Percentiles rank a stretch among this genome's conserved stretches.
Conservation (phyloP, 2,329 filamentous ascomycete species). For the Amylocarpus encephaloides region DNA sequence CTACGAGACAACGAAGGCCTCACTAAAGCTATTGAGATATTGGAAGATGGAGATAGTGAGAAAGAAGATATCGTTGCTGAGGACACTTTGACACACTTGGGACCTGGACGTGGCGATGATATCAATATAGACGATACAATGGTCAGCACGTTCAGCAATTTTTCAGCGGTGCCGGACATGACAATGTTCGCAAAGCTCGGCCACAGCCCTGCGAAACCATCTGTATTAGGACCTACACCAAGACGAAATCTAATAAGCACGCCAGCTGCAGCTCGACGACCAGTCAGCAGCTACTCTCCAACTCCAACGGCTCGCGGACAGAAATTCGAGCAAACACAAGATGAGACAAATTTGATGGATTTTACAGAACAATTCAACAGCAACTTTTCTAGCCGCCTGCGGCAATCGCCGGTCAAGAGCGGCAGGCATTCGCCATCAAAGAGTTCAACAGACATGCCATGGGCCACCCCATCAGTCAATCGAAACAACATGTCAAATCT, state of each 20-base stretch:
- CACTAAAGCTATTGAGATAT: constrained; percentile 54
- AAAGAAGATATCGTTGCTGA: constrained; percentile 26
- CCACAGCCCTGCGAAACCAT: constrained; percentile 54
- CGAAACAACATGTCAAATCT: constrained; percentile 54
- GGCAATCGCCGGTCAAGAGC: constrained; percentile 45
- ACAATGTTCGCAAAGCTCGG: constrained; percentile 73
- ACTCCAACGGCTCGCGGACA: constrained; percentile 35
- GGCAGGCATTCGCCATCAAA: constrained; percentile 40
- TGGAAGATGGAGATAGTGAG: constrained; percentile 44
- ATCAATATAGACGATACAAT: constrained; percentile 34
- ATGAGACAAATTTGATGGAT: constrained; percentile 68
- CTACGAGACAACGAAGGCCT: constrained; percentile 50
- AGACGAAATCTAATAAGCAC: constrained; percentile 25
- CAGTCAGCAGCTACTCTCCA: constrained; percentile 23
- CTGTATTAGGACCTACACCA: constrained; percentile 36
- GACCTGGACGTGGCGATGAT: constrained; percentile 32
- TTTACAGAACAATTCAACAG: constrained; percentile 73
- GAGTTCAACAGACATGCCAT: constrained; percentile 22
- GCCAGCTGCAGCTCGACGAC: constrained; percentile 26
- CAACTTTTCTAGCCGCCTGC: constrained; percentile 38
- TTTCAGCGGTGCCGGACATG: constrained; percentile 84
- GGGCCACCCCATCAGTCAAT: constrained; percentile 23
- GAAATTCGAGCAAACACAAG: constrained; percentile 26
- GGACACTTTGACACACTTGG: constrained; percentile 27
- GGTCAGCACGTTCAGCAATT: constrained; percentile 58